A percentile compares a stretch with the other conserved stretches of the same genome.
These are phyloP conservation scores for Carex parvula DNA, from an alignment of 176 grass and related monocot species.

Conservation along the genomic window DNA sequence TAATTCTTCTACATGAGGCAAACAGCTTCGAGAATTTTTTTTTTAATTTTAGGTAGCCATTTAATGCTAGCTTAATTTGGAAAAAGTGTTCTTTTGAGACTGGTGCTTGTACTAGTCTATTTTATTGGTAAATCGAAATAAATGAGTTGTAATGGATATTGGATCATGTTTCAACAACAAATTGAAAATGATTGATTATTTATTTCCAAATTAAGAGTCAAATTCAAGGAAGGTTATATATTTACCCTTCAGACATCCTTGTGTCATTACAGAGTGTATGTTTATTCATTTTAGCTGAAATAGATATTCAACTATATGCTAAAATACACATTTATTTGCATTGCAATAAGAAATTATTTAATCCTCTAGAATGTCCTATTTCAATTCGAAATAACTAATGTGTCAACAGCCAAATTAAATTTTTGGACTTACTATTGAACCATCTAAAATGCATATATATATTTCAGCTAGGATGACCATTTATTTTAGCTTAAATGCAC, in stretches of 20 bases:
- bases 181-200: no score
- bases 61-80: slow-evolving; percentile 1
- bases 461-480: not conserved
- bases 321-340: no score
- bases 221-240: no score
- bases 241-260: not conserved
- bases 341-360: not conserved
- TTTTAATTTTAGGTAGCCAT: not conserved
- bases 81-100: not conserved
- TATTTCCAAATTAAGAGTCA: no score
- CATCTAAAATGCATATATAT: not conserved
- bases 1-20: slow-evolving; percentile 6
- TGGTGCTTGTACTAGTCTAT: not conserved
- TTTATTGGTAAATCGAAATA: not conserved
- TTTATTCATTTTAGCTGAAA: no score
- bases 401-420: not conserved
- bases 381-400: not conserved
- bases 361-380: not conserved
- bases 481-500: not conserved
- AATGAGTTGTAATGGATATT: not conserved
- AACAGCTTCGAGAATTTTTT: not conserved
- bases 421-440: not conserved
- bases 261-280: not conserved
- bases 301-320: no score
- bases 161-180: not conserved